A percentile compares a stretch with the other conserved stretches of the same genome.
These are phyloP conservation scores for Globisporangium cystogenes DNA, from an alignment of 352 stramenopile genomes.

Conservation along the genomic window DNA sequence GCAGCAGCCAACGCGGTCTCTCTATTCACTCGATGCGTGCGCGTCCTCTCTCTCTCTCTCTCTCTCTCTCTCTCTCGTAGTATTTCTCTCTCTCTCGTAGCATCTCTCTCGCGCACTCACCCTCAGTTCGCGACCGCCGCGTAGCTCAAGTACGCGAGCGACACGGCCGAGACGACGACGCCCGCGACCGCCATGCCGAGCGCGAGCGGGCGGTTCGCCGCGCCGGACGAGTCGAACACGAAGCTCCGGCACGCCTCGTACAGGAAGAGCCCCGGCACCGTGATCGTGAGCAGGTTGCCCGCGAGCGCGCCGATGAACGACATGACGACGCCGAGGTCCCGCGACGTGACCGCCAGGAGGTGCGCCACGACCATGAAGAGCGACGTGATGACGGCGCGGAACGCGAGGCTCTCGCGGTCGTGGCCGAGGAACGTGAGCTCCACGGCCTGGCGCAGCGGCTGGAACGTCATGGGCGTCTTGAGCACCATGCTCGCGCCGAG, in stretches of 20 bases:
- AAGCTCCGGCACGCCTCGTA: constrained; percentile 63
- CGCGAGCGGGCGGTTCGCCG: constrained; percentile 46
- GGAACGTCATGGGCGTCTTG: constrained; percentile 85
- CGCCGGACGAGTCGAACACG: constrained; percentile 31
- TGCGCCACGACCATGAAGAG: constrained; percentile 64
- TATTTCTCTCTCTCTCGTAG: too few species aligned
- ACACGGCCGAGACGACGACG: constrained; percentile 48
- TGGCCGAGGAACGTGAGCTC: constrained; percentile 70
- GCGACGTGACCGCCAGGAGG: constrained; percentile 52
- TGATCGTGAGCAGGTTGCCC: constrained; percentile 68
- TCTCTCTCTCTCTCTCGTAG: background rate
- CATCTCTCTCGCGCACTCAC: too few species aligned
- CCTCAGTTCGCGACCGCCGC: constrained; percentile 34
- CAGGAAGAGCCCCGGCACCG: constrained; percentile 66
- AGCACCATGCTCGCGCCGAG: constrained; percentile 72
- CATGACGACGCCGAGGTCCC: constrained; percentile 68
- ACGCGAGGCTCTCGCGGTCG: constrained; percentile 61
- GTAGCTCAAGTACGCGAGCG: constrained; percentile 67
- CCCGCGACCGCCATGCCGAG: constrained; percentile 44
- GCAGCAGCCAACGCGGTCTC: background rate
- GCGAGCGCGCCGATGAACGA: constrained; percentile 69
- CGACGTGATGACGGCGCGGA: constrained; percentile 60
- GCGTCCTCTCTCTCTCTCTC: background rate
- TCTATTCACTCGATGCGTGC: background rate
- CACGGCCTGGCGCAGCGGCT: constrained; percentile 70